phyloP scores from a whole-genome alignment of 306 rosid species.

The Hippophae rhamnoides region DNA sequence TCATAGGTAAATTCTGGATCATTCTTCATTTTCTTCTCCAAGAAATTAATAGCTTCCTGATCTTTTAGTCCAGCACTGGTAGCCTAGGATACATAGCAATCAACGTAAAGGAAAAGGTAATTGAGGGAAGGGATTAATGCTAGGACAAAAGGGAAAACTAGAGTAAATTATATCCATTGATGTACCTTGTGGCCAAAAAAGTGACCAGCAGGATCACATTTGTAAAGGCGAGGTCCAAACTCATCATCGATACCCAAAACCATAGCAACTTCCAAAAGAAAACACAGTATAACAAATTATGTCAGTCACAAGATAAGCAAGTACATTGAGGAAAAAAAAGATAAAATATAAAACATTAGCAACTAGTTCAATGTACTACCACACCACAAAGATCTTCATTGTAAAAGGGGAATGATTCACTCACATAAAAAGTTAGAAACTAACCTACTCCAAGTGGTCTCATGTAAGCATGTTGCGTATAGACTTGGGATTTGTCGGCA shows the following conservation, averaged over 20 bases:
- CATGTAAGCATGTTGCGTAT: slow-evolving; percentile 99
- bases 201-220: slow-evolving; percentile 99
- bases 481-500: slow-evolving; percentile 95
- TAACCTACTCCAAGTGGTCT: slow-evolving; percentile 98
- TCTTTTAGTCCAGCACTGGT: slow-evolving; percentile 97
- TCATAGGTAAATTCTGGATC: slow-evolving; percentile 87
- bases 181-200: slow-evolving; percentile 97
- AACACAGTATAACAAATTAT: slow-evolving; percentile 11
- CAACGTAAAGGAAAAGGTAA: slow-evolving; percentile 6
- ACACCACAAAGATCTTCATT: slow-evolving; percentile 4
- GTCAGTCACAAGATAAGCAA: slow-evolving; percentile 18
- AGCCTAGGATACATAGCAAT: slow-evolving; percentile 48
- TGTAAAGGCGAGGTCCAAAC: slow-evolving; percentile 72
- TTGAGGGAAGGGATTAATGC: neutral
- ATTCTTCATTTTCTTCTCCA: slow-evolving; percentile 99
- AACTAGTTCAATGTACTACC: neutral
- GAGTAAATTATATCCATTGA: slow-evolving; percentile 4
- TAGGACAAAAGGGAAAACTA: neutral
- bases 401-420: neutral
- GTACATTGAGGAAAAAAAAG: neutral
- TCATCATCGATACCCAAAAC: slow-evolving; percentile 93
- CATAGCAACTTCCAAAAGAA: slow-evolving; percentile 68
- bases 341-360: neutral
- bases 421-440: slow-evolving; percentile 17
- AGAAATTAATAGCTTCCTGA: slow-evolving; percentile 96